Conservation (phyloP, 2,329 filamentous ascomycete species). For the Ploettnerulaceae sp. region DNA sequence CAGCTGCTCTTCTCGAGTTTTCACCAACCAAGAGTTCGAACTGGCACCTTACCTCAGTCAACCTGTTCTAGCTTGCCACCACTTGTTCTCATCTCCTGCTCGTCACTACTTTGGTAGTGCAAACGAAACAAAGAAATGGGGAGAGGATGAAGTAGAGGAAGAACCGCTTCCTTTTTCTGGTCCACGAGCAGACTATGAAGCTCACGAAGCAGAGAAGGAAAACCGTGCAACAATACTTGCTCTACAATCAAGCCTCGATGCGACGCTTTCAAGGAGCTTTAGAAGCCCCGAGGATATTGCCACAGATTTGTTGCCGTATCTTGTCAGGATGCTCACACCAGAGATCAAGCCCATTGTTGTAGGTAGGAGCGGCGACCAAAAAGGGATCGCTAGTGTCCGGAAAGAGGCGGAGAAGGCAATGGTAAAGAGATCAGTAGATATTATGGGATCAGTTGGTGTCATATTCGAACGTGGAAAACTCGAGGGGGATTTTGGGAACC, state of each 20-base stretch:
- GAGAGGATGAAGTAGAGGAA: conserved; percentile 38
- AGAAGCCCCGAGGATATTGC: conserved; percentile 73
- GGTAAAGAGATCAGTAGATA: conserved; percentile 71
- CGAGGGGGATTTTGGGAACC: conserved; percentile 58
- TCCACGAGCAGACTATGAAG: conserved; percentile 73
- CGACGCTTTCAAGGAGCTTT: conserved; percentile 71
- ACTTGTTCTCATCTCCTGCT: conserved; percentile 75
- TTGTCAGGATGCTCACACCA: conserved; percentile 78
- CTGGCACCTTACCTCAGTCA: conserved; percentile 81
- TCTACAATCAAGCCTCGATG: conserved; percentile 68
- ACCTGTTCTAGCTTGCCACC: conserved; percentile 82
- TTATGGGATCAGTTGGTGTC: conserved; percentile 79
- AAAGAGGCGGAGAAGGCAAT: conserved; percentile 80
- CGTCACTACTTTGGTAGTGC: conserved; percentile 37
- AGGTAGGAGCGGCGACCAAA: conserved; percentile 58
- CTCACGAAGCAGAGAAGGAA: conserved; percentile 73
- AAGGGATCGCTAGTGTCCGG: conserved; percentile 75
- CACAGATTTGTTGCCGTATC: conserved; percentile 78
- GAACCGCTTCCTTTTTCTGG: conserved; percentile 72
- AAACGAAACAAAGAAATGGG: conserved; percentile 44
- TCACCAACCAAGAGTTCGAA: conserved; percentile 88
- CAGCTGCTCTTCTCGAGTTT: conserved; percentile 70
- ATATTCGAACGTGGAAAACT: conserved; percentile 76
- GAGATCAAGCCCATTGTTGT: conserved; percentile 89
- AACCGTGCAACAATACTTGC: conserved; percentile 69